Percentiles rank a stretch among this genome's conserved stretches.
Conservation (phyloP, 1,284 basidiomycete genomes). For the Marasmius oreades region DNA sequence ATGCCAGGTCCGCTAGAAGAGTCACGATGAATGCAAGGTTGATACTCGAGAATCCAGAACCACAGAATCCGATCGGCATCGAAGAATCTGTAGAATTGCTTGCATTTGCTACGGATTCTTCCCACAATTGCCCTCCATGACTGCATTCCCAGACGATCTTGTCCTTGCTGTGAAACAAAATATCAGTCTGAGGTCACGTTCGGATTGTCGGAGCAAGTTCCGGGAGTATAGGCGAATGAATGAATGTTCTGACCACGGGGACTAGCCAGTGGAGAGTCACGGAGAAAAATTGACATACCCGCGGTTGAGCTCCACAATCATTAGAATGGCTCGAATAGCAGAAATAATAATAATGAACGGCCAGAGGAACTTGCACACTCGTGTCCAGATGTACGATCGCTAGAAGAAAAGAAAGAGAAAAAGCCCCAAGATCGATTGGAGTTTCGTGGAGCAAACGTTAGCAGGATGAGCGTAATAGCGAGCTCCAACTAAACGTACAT, state of each 20-base stretch:
- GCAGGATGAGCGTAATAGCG: background rate
- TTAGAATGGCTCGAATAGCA: conserved; percentile 66
- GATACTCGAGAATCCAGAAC: conserved; percentile 59
- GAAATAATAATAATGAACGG: conserved; percentile 67
- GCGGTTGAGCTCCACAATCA: conserved; percentile 71
- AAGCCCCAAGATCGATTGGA: background rate
- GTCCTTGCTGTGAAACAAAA: conserved; percentile 53
- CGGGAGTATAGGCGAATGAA: conserved; percentile 12
- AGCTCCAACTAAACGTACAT: conserved; percentile 41
- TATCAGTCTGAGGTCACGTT: too few relatives aligned
- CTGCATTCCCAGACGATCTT: conserved; percentile 76
- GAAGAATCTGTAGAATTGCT: conserved; percentile 30
- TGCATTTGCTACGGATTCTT: conserved; percentile 32
- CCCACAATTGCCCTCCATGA: conserved; percentile 70
- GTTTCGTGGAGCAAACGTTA: background rate
- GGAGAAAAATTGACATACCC: conserved; percentile 42
- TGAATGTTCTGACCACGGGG: background rate
- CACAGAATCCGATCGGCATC: conserved; percentile 62
- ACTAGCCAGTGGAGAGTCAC: conserved; percentile 11
- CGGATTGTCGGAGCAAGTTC: background rate
- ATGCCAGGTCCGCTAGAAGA: conserved; percentile 63
- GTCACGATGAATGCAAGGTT: conserved; percentile 67
- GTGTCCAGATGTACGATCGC: conserved; percentile 72
- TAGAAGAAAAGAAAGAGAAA: conserved; percentile 27
- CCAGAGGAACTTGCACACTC: conserved; percentile 69